Percentiles rank a stretch among this genome's conserved stretches.
Evolutionary conservation across 169 alveolate genomes (phyloP).

Genomic region (Condylostoma magnum): DNA sequence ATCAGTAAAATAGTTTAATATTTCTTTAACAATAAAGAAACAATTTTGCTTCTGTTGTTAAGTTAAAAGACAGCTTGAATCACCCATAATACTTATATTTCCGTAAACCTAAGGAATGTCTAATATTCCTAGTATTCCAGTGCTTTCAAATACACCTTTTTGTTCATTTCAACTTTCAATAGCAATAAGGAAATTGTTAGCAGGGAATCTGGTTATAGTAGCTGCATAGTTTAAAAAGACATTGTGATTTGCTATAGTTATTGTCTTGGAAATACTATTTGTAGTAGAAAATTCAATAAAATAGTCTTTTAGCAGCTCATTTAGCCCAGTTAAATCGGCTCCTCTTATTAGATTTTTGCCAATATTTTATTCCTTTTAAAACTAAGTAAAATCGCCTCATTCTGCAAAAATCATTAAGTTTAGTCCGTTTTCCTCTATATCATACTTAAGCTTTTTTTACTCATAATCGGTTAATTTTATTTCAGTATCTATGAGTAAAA

Average conservation of each 20-base stretch:
- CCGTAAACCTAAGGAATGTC: too few species aligned
- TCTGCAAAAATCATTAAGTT: conserved; percentile 39
- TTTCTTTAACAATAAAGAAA: conserved; percentile 14
- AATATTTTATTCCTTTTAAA: conserved; percentile 17
- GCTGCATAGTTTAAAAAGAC: conserved; percentile 38
- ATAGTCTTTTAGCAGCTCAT: conserved; percentile 37
- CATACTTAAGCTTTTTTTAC: conserved; percentile 34
- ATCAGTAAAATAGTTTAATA: background rate
- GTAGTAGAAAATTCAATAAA: conserved; percentile 34
- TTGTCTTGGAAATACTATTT: conserved; percentile 35
- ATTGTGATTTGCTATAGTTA: conserved; percentile 14
- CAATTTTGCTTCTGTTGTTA: background rate
- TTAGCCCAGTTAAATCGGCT: conserved; percentile 32
- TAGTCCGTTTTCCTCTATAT: conserved; percentile 32
- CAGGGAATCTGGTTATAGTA: conserved; percentile 44
- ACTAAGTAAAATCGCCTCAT: conserved; percentile 38
- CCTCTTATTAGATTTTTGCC: background rate
- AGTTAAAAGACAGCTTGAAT: conserved; percentile 24
- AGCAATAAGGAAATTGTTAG: conserved; percentile 39
- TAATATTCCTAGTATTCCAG: conserved; percentile 9
- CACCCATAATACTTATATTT: conserved; percentile 2
- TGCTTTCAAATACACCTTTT: background rate
- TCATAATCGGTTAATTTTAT: conserved; percentile 30
- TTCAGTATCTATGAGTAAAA: conserved; percentile 47
- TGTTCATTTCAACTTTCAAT: conserved; percentile 17